Evolutionary conservation across 345 rosid species (phyloP).

Genomic region (Cochlearia excelsa): DNA sequence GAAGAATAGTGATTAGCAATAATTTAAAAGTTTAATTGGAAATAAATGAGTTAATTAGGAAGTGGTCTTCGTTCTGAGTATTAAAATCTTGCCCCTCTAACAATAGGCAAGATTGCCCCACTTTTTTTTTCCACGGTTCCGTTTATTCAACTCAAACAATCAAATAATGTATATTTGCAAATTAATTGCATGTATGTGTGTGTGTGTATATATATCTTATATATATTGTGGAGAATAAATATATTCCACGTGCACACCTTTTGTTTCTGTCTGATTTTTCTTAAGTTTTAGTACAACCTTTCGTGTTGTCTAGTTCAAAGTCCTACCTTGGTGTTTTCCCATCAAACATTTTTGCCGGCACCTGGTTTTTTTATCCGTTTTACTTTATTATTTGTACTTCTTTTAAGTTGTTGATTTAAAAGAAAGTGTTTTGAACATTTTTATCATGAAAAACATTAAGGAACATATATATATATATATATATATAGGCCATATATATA

Average conservation of each 20-base stretch:
- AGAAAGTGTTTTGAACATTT: too few species aligned
- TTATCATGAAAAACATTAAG: too few species aligned
- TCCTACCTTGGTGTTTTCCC: too few species aligned
- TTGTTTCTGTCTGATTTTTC: slow-evolving; percentile 15
- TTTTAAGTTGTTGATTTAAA: too few species aligned
- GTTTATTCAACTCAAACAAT: slow-evolving; percentile 1
- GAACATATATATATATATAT: too few species aligned
- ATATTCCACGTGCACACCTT: slow-evolving; percentile 30
- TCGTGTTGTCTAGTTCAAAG: too few species aligned
- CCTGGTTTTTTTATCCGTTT: too few species aligned
- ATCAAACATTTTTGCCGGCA: too few species aligned
- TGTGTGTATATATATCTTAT: not conserved
- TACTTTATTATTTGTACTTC: too few species aligned
- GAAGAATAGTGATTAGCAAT: slow-evolving; percentile 15
- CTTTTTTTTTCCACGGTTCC: slow-evolving; percentile 24
- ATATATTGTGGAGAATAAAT: not conserved
- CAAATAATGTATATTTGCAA: not conserved
- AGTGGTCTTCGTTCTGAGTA: slow-evolving; percentile 27
- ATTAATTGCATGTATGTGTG: not conserved
- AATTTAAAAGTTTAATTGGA: slow-evolving; percentile 19
- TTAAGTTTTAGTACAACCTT: not conserved
- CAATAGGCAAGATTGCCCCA: slow-evolving; percentile 36
- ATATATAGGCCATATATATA: too few species aligned
- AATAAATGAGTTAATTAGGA: slow-evolving; percentile 19
- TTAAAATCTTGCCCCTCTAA: slow-evolving; percentile 36